phyloP scores from a whole-genome alignment of 1,139 yeast genomes.

The Taphrina betulina region DNA sequence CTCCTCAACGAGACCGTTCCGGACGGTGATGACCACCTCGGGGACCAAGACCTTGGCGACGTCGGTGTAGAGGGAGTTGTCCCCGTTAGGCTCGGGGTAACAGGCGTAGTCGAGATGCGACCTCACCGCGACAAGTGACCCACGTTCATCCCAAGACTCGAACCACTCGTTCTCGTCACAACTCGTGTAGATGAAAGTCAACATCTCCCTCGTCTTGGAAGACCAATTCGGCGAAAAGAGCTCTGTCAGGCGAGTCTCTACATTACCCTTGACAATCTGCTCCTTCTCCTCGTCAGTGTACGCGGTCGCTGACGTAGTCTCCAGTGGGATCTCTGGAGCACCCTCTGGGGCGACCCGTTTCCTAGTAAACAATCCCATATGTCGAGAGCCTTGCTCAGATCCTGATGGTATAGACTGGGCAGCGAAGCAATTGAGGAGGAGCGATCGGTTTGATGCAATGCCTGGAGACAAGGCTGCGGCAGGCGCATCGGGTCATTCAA shows the following conservation, averaged over 20 bases:
- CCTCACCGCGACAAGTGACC: constrained; percentile 34
- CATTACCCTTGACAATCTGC: constrained; percentile 13
- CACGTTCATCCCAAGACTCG: constrained; percentile 32
- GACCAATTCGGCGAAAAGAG: constrained; percentile 32
- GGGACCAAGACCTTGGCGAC: constrained; percentile 35
- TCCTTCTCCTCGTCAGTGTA: constrained; percentile 18
- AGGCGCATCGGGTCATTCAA: too few relatives aligned
- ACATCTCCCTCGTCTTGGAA: constrained; percentile 31
- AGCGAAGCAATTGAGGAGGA: too few relatives aligned
- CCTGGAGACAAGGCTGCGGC: too few relatives aligned
- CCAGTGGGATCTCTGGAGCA: background rate
- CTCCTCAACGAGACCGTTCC: constrained; percentile 35
- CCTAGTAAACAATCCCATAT: constrained; percentile 18
- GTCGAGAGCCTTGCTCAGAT: too few relatives aligned
- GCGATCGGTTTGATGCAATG: too few relatives aligned
- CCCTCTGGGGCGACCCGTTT: background rate
- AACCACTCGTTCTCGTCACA: constrained; percentile 37
- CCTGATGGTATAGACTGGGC: too few relatives aligned
- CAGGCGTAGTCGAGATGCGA: constrained; percentile 29
- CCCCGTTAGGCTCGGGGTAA: constrained; percentile 6
- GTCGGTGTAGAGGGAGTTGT: constrained; percentile 29
- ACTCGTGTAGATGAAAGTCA: constrained; percentile 34
- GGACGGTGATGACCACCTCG: constrained; percentile 34
- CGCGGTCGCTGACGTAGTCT: background rate
- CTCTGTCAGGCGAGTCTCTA: constrained; percentile 13